Evolutionary conservation across 2,329 filamentous ascomycete genomes (phyloP), one percentile per base, ranked within the genome.

Genomic region (Cladophialophora chaetospira): DNA sequence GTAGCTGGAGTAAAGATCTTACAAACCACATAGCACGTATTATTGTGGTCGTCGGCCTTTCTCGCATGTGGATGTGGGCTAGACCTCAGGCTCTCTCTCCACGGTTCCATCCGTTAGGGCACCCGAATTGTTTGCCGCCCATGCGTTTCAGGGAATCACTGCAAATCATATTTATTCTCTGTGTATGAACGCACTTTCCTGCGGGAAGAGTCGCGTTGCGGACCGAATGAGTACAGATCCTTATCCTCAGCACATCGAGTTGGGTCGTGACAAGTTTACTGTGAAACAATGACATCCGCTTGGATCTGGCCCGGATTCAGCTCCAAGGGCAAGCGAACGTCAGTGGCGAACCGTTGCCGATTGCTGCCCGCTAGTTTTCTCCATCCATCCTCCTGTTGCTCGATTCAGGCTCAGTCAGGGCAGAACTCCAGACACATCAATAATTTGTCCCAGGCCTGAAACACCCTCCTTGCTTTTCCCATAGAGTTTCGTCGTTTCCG

Each of bases 231-330:
- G 42, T 21, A 11, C 9, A 44, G 23, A 3, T 28, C 17, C 23
- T 33, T 6, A 26, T 8, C 21, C 15, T 44, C n/a, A 19, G 46
- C 9, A 25, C 17, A 25, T 9, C 45, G 31, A 46, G 6, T 42
- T 26, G 49, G 44, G 44, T 28, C 36, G 40, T 45, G 50, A 55
- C 51, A 58, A 40, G 29, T 33, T 54, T 38, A 40, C 26, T 29
- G 56, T 54, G 56, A 55, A 55, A 59, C 51, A 42, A 23, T 59
- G 52, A 35, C 51, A 43, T 38, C 28, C 21, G 45, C n/a, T 44
- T 42, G 55, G 38, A 43, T 46, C 50, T 36, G 36, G 36, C 13
- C 44, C 25, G 31, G 15, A 36, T 25, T 36, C 21, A 17, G 42
- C 11, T 45, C 28, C 21, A 25, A 13, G 42, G 9, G 28, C 47